Base-by-base conservation (phyloP, 106 monocot species). In the Triglochin maritima region DNA sequence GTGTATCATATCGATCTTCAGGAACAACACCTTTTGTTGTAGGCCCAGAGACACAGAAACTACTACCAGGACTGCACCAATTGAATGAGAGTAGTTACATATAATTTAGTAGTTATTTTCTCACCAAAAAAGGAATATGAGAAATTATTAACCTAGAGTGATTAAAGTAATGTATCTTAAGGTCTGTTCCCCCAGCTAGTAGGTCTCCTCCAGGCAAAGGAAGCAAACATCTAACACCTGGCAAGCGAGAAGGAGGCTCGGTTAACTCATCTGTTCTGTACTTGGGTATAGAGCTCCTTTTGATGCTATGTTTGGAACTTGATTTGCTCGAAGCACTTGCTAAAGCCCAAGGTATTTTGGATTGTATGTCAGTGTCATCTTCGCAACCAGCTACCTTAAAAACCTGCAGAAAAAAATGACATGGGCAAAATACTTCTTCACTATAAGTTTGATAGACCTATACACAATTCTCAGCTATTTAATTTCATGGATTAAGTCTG, bases 161-260 rank as follows among this genome's bases (percentile, higher is more conserved):
- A 77, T 96, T 83, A 90, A 87, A 96, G 75, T 84, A 96, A 42
- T 84, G 85, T 66, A 96, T 88, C 78, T 78, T 96, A 69, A 88
- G 57, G 66, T 96, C 96, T 5, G 88, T 88, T 74, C 91, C 90
- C 47, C 90, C 96, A 43, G 88, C 86, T 56, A 96, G 63, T 41
- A 96, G 73, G 55, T 88, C 80, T 51, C 96, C 96, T 0, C 96
- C 87, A 64, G 91, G 91, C 64, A 91, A 78, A 10, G 96, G 91
- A 65, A 91, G 80, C 69, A 96, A 80, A 45, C 88, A 81, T 6
- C 88, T 74, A 13, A 84, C 76, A 62, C 91, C 96, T 10, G 87
- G 74, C 74, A 86, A 80, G 44, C 88, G 91, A 81, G 80, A 61
- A 44, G 80, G 70, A 43, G 87, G 85, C 13, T 91, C 87, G 59